Evolutionary conservation across 495 filamentous ascomycete species (phyloP).

Genomic region (Podospora fimiseda): DNA sequence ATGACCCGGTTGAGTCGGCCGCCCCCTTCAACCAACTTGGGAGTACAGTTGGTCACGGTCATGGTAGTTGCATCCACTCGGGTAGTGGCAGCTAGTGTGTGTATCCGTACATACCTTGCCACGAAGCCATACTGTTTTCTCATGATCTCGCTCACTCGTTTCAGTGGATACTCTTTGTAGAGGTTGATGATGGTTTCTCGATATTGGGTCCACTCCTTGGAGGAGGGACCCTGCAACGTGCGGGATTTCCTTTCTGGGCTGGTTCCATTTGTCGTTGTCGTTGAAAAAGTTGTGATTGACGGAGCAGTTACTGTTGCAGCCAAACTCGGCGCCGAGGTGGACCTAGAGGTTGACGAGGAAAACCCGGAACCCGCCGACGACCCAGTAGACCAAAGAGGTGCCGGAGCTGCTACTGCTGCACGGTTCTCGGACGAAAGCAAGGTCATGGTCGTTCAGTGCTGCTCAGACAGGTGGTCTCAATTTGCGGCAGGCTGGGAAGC

Average conservation of each 20-base stretch:
- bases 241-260: slow-evolving; percentile 21
- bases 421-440: slow-evolving; percentile 26
- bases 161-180: slow-evolving; percentile 26
- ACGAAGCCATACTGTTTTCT: slow-evolving; percentile 27
- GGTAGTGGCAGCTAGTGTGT: too few species aligned
- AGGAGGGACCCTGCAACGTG: slow-evolving; percentile 28
- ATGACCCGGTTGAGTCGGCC: neutral
- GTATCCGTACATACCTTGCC: slow-evolving; percentile 26
- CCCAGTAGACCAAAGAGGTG: neutral
- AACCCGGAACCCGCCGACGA: slow-evolving; percentile 12
- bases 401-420: slow-evolving; percentile 19
- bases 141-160: slow-evolving; percentile 30
- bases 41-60: neutral
- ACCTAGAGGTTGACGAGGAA: neutral
- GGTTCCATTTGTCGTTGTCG: neutral
- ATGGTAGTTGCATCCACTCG: neutral
- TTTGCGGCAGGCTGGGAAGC: neutral
- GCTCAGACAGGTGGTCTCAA: neutral
- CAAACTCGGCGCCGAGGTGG: neutral
- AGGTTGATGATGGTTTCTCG: slow-evolving; percentile 29
- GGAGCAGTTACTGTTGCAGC: too few species aligned
- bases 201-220: slow-evolving; percentile 25
- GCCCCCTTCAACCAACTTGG: neutral
- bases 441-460: too few species aligned
- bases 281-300: too few species aligned